These are phyloP conservation scores for Prinsepia uniflora DNA, from an alignment of 306 rosid species.

Conservation along the genomic window DNA sequence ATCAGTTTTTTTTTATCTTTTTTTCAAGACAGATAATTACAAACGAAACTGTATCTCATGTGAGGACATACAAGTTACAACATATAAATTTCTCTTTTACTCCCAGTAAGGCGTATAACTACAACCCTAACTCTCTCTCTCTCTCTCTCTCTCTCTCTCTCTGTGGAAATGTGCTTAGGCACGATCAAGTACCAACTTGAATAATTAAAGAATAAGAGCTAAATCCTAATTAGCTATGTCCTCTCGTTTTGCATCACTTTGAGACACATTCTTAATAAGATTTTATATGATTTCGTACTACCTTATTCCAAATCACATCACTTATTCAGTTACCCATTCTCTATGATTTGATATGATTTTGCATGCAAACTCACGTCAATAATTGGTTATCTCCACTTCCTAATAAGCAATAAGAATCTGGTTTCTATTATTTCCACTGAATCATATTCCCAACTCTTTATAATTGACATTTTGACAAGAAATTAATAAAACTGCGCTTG, in stretches of 20 bases:
- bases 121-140: no score
- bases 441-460: slow-evolving; percentile 17
- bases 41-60: no score
- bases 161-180: neutral
- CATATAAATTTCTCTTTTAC: no score
- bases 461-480: neutral
- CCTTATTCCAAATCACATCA: neutral
- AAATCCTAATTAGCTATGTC: neutral
- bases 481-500: neutral
- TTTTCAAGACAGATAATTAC: no score
- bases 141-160: no score
- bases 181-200: neutral
- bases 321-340: neutral
- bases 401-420: neutral
- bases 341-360: neutral
- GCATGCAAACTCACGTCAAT: neutral
- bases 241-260: neutral
- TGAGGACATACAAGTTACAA: no score
- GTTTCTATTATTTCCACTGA: slow-evolving; percentile 3
- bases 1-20: no score
- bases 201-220: neutral
- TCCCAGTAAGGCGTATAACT: no score
- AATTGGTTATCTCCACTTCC: neutral
- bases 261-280: neutral
- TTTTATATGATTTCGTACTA: no score